Evolutionary conservation across 805 yeast genomes (phyloP), one percentile per base, ranked within the genome.

Genomic region (Myxozyma geophila): DNA sequence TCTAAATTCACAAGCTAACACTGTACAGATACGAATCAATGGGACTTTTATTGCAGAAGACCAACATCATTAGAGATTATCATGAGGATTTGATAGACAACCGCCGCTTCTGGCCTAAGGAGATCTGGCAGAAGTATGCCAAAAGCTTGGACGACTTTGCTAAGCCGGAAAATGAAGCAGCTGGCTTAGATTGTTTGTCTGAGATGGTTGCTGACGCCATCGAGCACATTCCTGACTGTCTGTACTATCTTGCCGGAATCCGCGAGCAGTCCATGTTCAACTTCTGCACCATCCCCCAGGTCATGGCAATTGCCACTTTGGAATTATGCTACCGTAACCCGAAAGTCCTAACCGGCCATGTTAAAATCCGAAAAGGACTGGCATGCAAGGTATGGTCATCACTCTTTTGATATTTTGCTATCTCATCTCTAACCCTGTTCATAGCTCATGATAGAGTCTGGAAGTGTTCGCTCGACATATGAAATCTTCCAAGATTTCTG

Each of bases 281-380:
- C 71, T 95, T 95, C 80, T 92, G 98, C 79, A 90, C 98, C 10
- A 95, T 95, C 74, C 99, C 99, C 19, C 99, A 95, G 79, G 98
- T 93, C 19, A 95, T 95, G 99, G 97, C 98, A 43, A 89, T 95
- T 75, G 98, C 99, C 15, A 91, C 98, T 0, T 82, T 95, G 70
- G 91, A 93, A 23, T 80, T 87, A 58, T 88, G 95, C 40, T 92
- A 88, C 82, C 86, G 88, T 74, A 95, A 95, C 78, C 87, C 88
- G 2, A 73, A 79, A 2, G 88, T 93, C 2, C 84, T 93, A 73
- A 82, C 86, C 51, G 75, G 77, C 44, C 86, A 89, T 73, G 89
- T 93, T 68, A 95, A 95, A 80, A 88, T 95, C 75, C 84, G 98
- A 77, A 91, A 90, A 78, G 97, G 97, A 12, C 85, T 88, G 40